phyloP scores from a whole-genome alignment of 2,329 filamentous ascomycete species.

The Xylariaceae sp. region DNA sequence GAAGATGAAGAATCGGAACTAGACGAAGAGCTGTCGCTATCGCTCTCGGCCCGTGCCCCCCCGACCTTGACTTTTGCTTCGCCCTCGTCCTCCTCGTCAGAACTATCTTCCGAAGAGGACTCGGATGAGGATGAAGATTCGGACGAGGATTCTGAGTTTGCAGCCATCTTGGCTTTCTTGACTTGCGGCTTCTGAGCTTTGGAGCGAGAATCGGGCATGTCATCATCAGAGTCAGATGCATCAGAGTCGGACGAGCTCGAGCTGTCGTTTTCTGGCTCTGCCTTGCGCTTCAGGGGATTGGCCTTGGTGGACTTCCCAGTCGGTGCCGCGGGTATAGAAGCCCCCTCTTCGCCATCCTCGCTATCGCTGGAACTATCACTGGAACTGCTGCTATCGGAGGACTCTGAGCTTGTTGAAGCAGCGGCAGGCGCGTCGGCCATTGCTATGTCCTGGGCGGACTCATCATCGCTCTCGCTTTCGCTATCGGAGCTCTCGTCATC shows the following conservation, averaged over 20 bases:
- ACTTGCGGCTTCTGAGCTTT: constrained; percentile 32
- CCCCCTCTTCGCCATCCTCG: constrained; percentile 25
- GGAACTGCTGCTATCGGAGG: constrained; percentile 24
- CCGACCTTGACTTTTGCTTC: constrained; percentile 16
- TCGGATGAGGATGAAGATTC: constrained; percentile 26
- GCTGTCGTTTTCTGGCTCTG: constrained; percentile 31
- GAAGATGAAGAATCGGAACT: constrained; percentile 32
- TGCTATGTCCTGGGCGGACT: constrained; percentile 30
- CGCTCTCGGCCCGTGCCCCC: constrained; percentile 22
- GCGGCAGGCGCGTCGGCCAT: constrained; percentile 37
- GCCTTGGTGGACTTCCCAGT: constrained; percentile 18
- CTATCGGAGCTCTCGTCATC: constrained; percentile 24
- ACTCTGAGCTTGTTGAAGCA: constrained; percentile 18
- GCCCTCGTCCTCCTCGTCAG: constrained; percentile 18
- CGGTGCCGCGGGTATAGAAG: constrained; percentile 4
- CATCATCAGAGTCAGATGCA: constrained; percentile 32
- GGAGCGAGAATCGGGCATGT: constrained; percentile 27
- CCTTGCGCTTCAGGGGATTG: constrained; percentile 50
- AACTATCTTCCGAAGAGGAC: constrained; percentile 20
- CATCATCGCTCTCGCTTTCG: constrained; percentile 22
- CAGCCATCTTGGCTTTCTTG: constrained; percentile 38
- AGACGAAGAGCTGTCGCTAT: constrained; percentile 18
- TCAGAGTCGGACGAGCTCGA: constrained; percentile 27
- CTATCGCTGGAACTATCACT: constrained; percentile 26
- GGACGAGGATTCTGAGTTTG: constrained; percentile 28